Evolutionary conservation across 1,284 basidiomycete genomes (phyloP).

Genomic region (Rhodotorula sp.): DNA sequence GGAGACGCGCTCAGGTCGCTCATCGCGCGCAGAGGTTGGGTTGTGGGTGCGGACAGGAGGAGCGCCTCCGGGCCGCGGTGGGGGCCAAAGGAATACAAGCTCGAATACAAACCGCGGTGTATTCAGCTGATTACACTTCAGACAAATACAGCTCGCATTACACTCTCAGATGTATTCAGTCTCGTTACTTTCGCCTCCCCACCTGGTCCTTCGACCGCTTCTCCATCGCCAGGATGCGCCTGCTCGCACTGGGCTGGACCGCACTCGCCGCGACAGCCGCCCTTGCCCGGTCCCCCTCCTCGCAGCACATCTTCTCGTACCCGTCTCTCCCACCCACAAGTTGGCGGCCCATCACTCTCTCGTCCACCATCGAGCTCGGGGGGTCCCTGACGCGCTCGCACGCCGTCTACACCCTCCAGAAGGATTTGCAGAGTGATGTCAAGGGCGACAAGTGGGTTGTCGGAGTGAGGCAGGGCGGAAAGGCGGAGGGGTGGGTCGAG

Average conservation of each 20-base stretch:
- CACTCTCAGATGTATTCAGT: too few relatives aligned
- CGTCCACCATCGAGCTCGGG: conserved; percentile 80
- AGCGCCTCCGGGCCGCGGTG: too few relatives aligned
- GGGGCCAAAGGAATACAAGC: too few relatives aligned
- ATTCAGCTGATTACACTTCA: too few relatives aligned
- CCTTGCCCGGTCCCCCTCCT: neutral
- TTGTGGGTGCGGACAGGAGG: too few relatives aligned
- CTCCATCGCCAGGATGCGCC: neutral
- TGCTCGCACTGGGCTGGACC: neutral
- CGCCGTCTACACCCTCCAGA: conserved; percentile 64
- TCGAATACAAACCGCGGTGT: too few relatives aligned
- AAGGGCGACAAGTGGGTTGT: conserved; percentile 69
- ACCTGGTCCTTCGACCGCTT: neutral
- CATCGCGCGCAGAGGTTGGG: neutral
- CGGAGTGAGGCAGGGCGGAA: conserved; percentile 64
- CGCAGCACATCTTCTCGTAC: neutral
- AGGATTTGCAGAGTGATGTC: conserved; percentile 54
- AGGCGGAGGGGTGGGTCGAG: conserved; percentile 53
- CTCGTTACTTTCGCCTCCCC: too few relatives aligned
- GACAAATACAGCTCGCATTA: too few relatives aligned
- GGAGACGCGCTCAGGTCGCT: neutral
- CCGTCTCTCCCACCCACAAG: conserved; percentile 45
- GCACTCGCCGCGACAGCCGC: neutral
- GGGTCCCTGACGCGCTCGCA: conserved; percentile 79
- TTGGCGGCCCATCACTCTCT: conserved; percentile 82